These are phyloP conservation scores for Bremia lactucae DNA, from an alignment of 352 stramenopile species.

Conservation along the genomic window DNA sequence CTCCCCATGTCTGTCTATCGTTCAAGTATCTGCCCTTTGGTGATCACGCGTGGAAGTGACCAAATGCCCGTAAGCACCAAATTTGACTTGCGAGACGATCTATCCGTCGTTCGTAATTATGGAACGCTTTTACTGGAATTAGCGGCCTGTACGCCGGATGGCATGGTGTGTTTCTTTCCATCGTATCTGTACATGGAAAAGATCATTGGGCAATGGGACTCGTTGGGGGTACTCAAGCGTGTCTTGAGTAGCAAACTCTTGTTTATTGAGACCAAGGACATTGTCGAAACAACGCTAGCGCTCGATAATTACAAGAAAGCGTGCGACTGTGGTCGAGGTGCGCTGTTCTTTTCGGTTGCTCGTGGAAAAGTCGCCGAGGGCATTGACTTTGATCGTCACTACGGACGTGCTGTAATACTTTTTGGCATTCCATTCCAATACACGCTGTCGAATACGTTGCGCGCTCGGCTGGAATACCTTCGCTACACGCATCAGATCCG, in stretches of 20 bases:
- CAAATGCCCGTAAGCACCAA: slow-evolving; percentile 94
- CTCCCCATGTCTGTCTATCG: slow-evolving; percentile 98
- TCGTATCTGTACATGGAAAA: slow-evolving; percentile 99
- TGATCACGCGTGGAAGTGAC: slow-evolving; percentile 95
- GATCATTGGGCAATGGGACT: slow-evolving; percentile 96
- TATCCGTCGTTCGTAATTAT: slow-evolving; percentile 94
- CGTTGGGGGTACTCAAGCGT: slow-evolving; percentile 84
- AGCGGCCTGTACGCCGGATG: slow-evolving; percentile 90
- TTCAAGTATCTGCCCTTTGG: slow-evolving; percentile 94
- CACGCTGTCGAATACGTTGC: slow-evolving; percentile 88
- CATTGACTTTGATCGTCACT: slow-evolving; percentile 99
- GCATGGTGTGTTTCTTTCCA: slow-evolving; percentile 99
- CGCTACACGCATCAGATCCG: slow-evolving; percentile 88
- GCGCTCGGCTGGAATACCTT: slow-evolving; percentile 94
- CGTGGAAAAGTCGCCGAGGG: slow-evolving; percentile 98
- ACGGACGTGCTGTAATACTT: slow-evolving; percentile 95
- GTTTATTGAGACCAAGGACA: slow-evolving; percentile 99
- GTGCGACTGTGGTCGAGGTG: slow-evolving; percentile 91
- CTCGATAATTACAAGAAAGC: slow-evolving; percentile 98
- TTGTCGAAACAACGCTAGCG: slow-evolving; percentile 97
- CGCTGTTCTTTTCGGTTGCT: slow-evolving; percentile 97
- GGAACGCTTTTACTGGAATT: slow-evolving; percentile 92
- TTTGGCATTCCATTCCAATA: slow-evolving; percentile 99
- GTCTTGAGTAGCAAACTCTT: slow-evolving; percentile 95
- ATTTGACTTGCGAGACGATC: slow-evolving; percentile 81